Evolutionary conservation across 139 green algal genomes (phyloP), one percentile per base, ranked within the genome.

Genomic region (Diplosphaera chodatii): DNA sequence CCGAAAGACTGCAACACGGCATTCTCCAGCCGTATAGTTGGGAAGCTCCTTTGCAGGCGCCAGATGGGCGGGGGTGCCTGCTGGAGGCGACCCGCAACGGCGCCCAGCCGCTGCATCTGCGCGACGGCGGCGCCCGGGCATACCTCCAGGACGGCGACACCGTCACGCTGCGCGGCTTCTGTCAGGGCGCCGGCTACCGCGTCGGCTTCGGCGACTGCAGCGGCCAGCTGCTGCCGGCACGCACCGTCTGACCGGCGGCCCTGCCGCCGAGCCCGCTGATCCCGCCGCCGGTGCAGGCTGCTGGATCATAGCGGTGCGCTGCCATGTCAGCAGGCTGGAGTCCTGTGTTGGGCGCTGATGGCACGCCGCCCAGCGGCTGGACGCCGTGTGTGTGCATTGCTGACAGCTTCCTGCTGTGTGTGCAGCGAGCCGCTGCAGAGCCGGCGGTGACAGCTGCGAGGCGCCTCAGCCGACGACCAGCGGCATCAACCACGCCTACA

Each of bases 171-270:
- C 80, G 69, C 21, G 91, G 88, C 1, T 82, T 67, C 40, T 94
- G 89, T 62, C 75, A 81, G 33, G 77, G 40, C 8, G 75, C 80
- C 13, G 80, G 83, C 21, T 78, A 67, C 15, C 67, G 86, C 0
- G 72, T 97, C n/a, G 91, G 90, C 0, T 97, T 96, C 85, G 91
- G 91, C 2, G 69, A 86, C 48, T 96, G 89, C 78, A 74, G 69
- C 25, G 91, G 89, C 0, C 73, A n/a, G 23, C 41, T 88, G 41
- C 59, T 87, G 33, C 74, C 80, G 4, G 74, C 77, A 22, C 32
- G 22, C 15, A 16, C 67, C 25, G 1, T 10, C 37, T 48, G 37
- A 48, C 37, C 6, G 37, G 37, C n/a, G n/a, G n/a, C n/a, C 10
- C 10, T 48, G 37, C 37, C 10, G 37, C 37, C 37, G 10, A 48